Evolutionary conservation across 139 green algal species (phyloP).

Genomic region (Protoeuglena noctilucae): DNA sequence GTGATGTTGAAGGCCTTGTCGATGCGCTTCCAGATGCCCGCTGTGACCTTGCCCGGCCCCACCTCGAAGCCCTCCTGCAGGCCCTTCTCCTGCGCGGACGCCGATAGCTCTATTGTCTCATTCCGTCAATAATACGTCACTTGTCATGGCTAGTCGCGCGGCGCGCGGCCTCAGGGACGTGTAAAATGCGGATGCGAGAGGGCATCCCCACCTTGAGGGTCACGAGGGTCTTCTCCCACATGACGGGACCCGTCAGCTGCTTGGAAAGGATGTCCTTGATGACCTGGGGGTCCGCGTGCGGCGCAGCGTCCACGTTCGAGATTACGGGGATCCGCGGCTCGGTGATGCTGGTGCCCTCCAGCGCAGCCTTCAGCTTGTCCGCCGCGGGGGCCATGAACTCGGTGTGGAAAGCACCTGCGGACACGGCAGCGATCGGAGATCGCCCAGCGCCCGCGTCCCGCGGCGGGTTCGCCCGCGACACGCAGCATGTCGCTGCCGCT

Average conservation of each 20-base stretch:
- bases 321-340: constrained; percentile 86
- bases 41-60: constrained; percentile 68
- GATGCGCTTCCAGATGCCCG: constrained; percentile 93
- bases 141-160: too few relatives aligned
- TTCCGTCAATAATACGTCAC: too few relatives aligned
- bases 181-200: too few relatives aligned
- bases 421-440: too few relatives aligned
- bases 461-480: too few relatives aligned
- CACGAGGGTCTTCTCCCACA: constrained; percentile 83
- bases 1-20: constrained; percentile 57
- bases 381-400: constrained; percentile 78
- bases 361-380: constrained; percentile 60
- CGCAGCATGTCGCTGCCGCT: too few relatives aligned
- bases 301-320: constrained; percentile 89
- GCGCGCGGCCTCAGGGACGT: too few relatives aligned
- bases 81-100: constrained; percentile 65
- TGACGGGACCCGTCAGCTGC: constrained; percentile 86
- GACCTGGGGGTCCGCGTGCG: constrained; percentile 77
- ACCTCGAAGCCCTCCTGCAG: constrained; percentile 76
- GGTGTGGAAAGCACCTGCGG: constrained; percentile 98
- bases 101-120: too few relatives aligned
- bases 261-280: constrained; percentile 82
- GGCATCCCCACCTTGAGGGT: constrained; percentile 33
- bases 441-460: too few relatives aligned
- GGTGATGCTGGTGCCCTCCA: constrained; percentile 50